Evolutionary conservation across 2,329 filamentous ascomycete genomes (phyloP).

Genomic region (Venturia pyrina): DNA sequence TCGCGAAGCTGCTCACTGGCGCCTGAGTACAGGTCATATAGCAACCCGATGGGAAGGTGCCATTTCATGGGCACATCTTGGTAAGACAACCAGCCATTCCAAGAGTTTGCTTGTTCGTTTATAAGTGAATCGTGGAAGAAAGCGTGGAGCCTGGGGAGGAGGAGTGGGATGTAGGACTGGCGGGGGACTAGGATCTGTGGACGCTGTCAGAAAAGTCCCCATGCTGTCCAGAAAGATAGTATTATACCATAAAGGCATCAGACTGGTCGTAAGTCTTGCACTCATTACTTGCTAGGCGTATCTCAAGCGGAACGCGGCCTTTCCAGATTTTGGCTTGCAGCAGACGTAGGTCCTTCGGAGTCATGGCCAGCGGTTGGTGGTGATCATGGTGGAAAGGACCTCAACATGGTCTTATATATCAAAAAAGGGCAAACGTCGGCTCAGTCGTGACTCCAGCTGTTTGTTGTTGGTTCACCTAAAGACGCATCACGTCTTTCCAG

Average conservation of each 20-base stretch:
- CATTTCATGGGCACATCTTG: slow-evolving; percentile 60
- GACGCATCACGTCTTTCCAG: neutral
- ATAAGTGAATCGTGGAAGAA: slow-evolving; percentile 54
- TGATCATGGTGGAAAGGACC: neutral
- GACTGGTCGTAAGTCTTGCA: slow-evolving; percentile 50
- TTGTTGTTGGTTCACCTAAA: neutral
- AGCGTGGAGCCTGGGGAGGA: slow-evolving; percentile 50
- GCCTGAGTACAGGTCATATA: slow-evolving; percentile 60
- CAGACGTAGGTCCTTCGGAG: slow-evolving; percentile 19
- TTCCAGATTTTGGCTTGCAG: slow-evolving; percentile 46
- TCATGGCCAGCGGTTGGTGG: slow-evolving; percentile 8
- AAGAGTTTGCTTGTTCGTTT: slow-evolving; percentile 41
- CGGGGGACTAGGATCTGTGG: slow-evolving; percentile 50
- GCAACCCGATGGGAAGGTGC: slow-evolving; percentile 60
- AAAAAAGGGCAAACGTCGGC: neutral
- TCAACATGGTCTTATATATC: too few relatives aligned
- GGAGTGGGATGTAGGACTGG: slow-evolving; percentile 58
- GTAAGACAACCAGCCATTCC: slow-evolving; percentile 55
- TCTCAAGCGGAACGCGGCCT: slow-evolving; percentile 50
- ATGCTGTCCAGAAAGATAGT: neutral
- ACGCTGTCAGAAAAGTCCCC: slow-evolving; percentile 3
- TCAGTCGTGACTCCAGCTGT: neutral
- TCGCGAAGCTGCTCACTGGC: slow-evolving; percentile 23
- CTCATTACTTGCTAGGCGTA: slow-evolving; percentile 47
- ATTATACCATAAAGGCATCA: slow-evolving; percentile 48